phyloP scores from a whole-genome alignment of 106 monocot genomes.

The Dactylorhiza incarnata region DNA sequence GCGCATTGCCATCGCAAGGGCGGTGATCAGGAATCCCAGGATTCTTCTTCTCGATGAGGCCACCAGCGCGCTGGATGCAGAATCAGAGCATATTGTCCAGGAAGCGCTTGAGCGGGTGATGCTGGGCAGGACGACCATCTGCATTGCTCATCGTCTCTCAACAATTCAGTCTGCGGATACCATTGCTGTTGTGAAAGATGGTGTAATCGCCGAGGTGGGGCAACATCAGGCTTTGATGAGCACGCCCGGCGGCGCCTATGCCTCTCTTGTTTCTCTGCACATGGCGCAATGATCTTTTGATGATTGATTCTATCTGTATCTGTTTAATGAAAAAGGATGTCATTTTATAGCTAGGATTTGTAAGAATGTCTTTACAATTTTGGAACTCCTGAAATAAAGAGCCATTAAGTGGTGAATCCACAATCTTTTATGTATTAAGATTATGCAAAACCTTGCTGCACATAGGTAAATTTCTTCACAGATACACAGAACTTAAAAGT shows the following conservation, averaged over 20 bases:
- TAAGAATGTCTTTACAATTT: too few species aligned
- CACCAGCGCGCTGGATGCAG: constrained; percentile 55
- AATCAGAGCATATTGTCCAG: constrained; percentile 44
- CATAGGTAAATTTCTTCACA: too few species aligned
- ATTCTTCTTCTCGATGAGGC: constrained; percentile 52
- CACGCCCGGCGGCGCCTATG: constrained; percentile 26
- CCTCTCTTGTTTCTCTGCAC: constrained; percentile 31
- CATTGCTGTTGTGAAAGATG: constrained; percentile 42
- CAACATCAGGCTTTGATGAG: constrained; percentile 26
- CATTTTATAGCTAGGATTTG: too few species aligned
- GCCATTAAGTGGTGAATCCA: too few species aligned
- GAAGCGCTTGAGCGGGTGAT: constrained; percentile 43
- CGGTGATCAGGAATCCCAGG: constrained; percentile 43
- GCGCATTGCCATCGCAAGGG: constrained; percentile 47
- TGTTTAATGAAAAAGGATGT: too few species aligned
- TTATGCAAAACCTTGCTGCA: too few species aligned
- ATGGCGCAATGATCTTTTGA: neutral
- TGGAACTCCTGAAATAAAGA: too few species aligned
- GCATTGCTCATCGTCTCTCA: constrained; percentile 44
- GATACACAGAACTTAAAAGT: too few species aligned
- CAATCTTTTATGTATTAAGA: too few species aligned
- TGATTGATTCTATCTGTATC: too few species aligned
- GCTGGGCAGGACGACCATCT: constrained; percentile 30
- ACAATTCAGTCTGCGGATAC: constrained; percentile 43
- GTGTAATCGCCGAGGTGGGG: constrained; percentile 45